A percentile compares a stretch with the other conserved stretches of the same genome.
These are phyloP conservation scores for Suillus alpinus DNA, from an alignment of 768 basidiomycete species.

Conservation along the genomic window DNA sequence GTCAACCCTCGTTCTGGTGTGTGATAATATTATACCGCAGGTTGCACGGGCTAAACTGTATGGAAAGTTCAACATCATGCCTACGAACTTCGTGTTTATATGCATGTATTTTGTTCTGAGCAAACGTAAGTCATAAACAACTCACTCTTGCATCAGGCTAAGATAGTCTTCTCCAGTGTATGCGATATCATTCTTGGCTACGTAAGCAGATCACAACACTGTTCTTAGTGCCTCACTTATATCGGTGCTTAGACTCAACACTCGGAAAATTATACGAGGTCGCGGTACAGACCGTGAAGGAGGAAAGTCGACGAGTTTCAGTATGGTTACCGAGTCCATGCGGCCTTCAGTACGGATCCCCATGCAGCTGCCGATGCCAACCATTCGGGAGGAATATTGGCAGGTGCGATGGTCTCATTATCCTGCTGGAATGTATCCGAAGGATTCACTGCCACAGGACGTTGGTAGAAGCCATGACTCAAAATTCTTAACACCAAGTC, in stretches of 20 bases:
- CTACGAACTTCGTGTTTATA: slow-evolving; percentile 56
- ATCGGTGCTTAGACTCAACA: slow-evolving; percentile 50
- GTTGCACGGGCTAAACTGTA: background rate
- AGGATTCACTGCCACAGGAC: background rate
- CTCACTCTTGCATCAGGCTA: background rate
- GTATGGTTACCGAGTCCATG: slow-evolving; percentile 17
- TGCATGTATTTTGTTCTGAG: slow-evolving; percentile 62
- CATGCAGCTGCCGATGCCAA: slow-evolving; percentile 4
- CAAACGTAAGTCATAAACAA: slow-evolving; percentile 47
- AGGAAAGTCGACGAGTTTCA: slow-evolving; percentile 24
- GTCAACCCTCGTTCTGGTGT: slow-evolving; percentile 54
- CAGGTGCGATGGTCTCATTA: background rate
- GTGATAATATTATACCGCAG: slow-evolving; percentile 14
- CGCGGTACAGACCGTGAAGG: slow-evolving; percentile 49
- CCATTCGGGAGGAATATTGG: background rate
- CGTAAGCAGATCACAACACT: slow-evolving; percentile 37
- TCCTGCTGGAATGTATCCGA: background rate
- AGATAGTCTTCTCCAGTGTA: slow-evolving; percentile 42
- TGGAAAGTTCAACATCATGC: slow-evolving; percentile 52
- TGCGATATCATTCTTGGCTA: slow-evolving; percentile 63
- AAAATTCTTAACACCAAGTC: too few species aligned
- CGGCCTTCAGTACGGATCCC: slow-evolving; percentile 3
- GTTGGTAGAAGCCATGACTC: background rate
- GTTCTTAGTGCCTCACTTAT: background rate
- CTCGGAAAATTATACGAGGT: slow-evolving; percentile 51